Evolutionary conservation across 2,329 filamentous ascomycete species (phyloP).

Genomic region (Penicillium sumatraense): DNA sequence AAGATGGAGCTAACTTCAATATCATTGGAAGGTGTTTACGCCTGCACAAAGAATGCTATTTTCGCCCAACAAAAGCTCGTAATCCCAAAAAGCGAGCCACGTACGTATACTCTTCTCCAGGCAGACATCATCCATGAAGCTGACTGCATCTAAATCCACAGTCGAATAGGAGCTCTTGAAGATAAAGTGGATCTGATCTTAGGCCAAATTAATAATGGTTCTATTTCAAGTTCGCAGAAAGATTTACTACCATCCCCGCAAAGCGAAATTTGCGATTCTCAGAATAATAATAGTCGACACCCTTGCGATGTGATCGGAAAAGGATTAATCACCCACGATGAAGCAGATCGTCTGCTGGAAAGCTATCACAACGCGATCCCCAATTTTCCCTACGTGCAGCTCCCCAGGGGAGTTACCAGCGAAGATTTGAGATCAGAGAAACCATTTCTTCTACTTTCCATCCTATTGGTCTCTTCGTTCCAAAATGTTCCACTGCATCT

Average conservation of each 20-base stretch:
- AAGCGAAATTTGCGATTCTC: background rate
- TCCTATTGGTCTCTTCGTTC: slow-evolving; percentile 13
- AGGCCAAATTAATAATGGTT: slow-evolving; percentile 5
- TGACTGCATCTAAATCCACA: slow-evolving; percentile 7
- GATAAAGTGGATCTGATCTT: slow-evolving; percentile 16
- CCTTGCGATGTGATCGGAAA: slow-evolving; percentile 15
- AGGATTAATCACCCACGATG: slow-evolving; percentile 10
- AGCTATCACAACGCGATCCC: slow-evolving; percentile 7
- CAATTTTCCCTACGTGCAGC: slow-evolving; percentile 13
- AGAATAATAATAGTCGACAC: slow-evolving; percentile 2
- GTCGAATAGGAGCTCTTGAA: slow-evolving; percentile 12
- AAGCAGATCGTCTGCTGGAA: slow-evolving; percentile 10
- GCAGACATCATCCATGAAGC: background rate
- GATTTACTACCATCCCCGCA: slow-evolving; percentile 3
- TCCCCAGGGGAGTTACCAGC: slow-evolving; percentile 6
- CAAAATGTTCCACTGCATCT: slow-evolving; percentile 8
- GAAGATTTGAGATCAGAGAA: slow-evolving; percentile 16
- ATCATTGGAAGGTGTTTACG: slow-evolving; percentile 11
- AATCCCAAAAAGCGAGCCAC: slow-evolving; percentile 11
- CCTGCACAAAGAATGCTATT: slow-evolving; percentile 18
- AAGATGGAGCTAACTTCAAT: background rate
- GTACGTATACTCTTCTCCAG: slow-evolving; percentile 3
- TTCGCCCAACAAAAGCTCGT: slow-evolving; percentile 12
- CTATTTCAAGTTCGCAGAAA: background rate
- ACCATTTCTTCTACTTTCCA: slow-evolving; percentile 15